Percentiles rank a stretch among this genome's conserved stretches.
phyloP scores from a whole-genome alignment of 148 eudicot genomes.

The Nepenthes gracilis region DNA sequence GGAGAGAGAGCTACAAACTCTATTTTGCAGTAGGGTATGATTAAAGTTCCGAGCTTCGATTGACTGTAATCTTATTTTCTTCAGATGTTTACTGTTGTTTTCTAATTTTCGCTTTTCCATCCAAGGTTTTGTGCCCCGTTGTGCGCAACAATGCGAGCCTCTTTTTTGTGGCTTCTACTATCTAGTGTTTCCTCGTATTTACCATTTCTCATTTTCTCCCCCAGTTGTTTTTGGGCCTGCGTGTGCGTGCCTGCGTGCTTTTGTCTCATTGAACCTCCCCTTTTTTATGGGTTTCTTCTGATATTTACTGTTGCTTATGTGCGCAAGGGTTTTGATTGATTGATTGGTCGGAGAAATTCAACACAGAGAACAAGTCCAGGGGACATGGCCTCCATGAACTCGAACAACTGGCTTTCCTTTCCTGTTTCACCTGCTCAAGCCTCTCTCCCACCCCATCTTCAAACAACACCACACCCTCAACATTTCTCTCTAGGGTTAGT shows the following conservation, averaged over 20 bases:
- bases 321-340: slow-evolving; percentile 1
- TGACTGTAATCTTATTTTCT: no score
- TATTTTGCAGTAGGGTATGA: background rate
- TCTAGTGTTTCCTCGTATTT: no score
- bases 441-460: slow-evolving; percentile 44
- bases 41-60: no score
- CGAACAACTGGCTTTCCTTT: slow-evolving; percentile 94
- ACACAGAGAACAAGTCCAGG: slow-evolving; percentile 2
- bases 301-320: background rate
- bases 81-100: no score
- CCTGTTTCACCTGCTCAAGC: slow-evolving; percentile 80
- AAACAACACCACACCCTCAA: slow-evolving; percentile 37
- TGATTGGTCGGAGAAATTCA: background rate
- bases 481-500: slow-evolving; percentile 77
- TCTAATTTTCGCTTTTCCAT: no score
- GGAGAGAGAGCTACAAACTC: background rate
- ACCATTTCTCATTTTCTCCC: no score
- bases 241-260: no score
- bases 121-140: no score
- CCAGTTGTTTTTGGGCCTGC: no score
- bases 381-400: slow-evolving; percentile 43
- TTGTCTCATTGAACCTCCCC: no score
- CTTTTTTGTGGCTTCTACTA: no score
- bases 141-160: no score
- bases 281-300: background rate